Conservation (phyloP, 1,284 basidiomycete genomes). For the Papiliotrema flavescens region DNA sequence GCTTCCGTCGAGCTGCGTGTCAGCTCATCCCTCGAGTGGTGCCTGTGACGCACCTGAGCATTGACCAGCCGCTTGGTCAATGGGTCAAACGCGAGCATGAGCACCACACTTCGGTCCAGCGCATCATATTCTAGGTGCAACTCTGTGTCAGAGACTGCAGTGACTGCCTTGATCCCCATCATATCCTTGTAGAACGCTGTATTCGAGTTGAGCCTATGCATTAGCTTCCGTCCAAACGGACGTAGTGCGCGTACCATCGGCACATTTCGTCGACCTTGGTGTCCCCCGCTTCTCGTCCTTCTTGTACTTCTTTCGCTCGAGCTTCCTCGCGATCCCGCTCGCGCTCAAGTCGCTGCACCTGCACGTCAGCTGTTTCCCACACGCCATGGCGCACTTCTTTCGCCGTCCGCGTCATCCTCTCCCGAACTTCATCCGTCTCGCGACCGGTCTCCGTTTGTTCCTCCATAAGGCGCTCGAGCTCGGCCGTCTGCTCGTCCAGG, state of each 20-base stretch:
- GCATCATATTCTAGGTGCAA: slow-evolving; percentile 62
- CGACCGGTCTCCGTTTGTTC: slow-evolving; percentile 53
- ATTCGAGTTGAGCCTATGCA: slow-evolving; percentile 63
- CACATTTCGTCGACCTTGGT: slow-evolving; percentile 46
- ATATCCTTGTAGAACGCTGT: slow-evolving; percentile 62
- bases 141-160: slow-evolving; percentile 66
- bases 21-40: too few species aligned
- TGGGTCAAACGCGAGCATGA: slow-evolving; percentile 35
- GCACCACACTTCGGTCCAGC: slow-evolving; percentile 14
- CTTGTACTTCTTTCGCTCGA: slow-evolving; percentile 54
- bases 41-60: slow-evolving; percentile 32
- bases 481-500: slow-evolving; percentile 63
- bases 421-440: slow-evolving; percentile 57
- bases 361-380: neutral
- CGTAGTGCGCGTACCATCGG: slow-evolving; percentile 32
- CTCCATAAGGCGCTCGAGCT: slow-evolving; percentile 69
- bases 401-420: slow-evolving; percentile 57
- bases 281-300: slow-evolving; percentile 57
- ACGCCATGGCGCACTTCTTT: slow-evolving; percentile 49
- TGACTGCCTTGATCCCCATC: slow-evolving; percentile 59
- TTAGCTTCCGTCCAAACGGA: neutral
- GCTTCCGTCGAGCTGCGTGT: slow-evolving; percentile 29
- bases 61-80: slow-evolving; percentile 26
- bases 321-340: slow-evolving; percentile 69
- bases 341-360: slow-evolving; percentile 60